Base-by-base conservation (phyloP, 495 filamentous ascomycete genomes). In the Cercophora samala region DNA sequence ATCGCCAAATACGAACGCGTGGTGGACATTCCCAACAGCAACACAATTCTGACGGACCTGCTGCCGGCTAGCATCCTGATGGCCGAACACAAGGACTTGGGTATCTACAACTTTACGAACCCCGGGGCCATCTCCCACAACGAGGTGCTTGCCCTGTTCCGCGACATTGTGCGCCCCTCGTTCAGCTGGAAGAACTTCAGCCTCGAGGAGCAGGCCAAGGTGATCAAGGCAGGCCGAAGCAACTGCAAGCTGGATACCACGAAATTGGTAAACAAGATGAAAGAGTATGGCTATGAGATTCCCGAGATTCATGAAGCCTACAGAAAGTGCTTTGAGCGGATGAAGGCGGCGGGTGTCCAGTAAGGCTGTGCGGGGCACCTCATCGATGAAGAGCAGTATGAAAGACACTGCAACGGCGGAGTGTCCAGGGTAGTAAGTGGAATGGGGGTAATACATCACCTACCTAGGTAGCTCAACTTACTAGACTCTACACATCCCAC, bases 91-190 rank as follows among this genome's bases (percentile, higher is more conserved):
- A 78, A 77, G 23, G 87, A 88, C 58, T 81, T 79, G 46, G 87
- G 87, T n/a, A 78, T 89, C 70, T 87, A 87, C 76, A 89, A 89
- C 78, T 85, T 88, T 77, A 89, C 87, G 58, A 89, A 89, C 75
- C 87, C 87, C 13, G 87, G 87, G 23, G 85, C 85, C 63, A 89
- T 89, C 69, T 86, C 84, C 32, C 87, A 89, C 75, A 89, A 90
- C 74, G 87, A 89, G 76, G 86, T 89, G 26, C 77, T 89, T 46
- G 66, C 78, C 6, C 77, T 90, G 24, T 89, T 88, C 79, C 83
- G 83, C 64, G 81, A 88, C 62, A 83, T 87, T 69, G 82, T 89
- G 46, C 81, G 86, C 17, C 87, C 87, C 6, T 73, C 74, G 52
- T 86, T 88, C 67, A 83, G 79, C 37, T 90, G 87, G 87, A 84